Evolutionary conservation across 495 filamentous ascomycete genomes (phyloP), one percentile per base, ranked within the genome.

Genomic region (Neurospora intermedia): DNA sequence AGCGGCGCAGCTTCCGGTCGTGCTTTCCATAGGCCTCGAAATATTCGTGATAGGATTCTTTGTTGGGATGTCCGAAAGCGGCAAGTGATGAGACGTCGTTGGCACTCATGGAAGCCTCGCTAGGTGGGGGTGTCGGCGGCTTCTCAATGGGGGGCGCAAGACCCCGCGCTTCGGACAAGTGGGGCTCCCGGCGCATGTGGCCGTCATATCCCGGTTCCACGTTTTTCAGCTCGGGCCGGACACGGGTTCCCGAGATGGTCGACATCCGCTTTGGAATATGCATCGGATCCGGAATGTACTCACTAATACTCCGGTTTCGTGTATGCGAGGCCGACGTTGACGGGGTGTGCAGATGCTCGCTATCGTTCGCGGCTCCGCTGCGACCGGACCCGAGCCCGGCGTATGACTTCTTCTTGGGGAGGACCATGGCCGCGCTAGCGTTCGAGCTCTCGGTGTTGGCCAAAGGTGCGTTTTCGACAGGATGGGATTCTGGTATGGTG

Each of bases 281-380:
- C 69, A 91, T 84, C 5, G 88, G 84, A 46, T 93, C 91, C 15
- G 94, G 93, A 11, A 89, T 86, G 80, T 96, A 96, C 75, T 97
- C 94, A 81, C 94, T 97, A 39, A 94, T 83, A 82, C 94, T 97
- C 77, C 94, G 86, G 77, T 94, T 94, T 72, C 92, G 82, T 20
- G 76, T 83, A 77, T 81, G 87, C 8, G 71, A 48, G 73, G 80
- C 76, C 82, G 82, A 70, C 75, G 85, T 78, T 77, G 73, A 27
- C 69, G 35, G 54, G 13, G 54, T 18, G 15, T 4, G 54, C 54
- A 66, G 35, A 35, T 66, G 54, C 54, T 66, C 54, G 54, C 11
- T 35, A 15, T 66, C 54, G 27, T 66, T 66, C 27, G 27, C 27
- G 0, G 27, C 23, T 38, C 54, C 54, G 27, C 6, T 66, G 76